Evolutionary conservation across 2,329 filamentous ascomycete species (phyloP), one percentile per base, ranked within the genome.

Genomic region (Cladophialophora psammophila): DNA sequence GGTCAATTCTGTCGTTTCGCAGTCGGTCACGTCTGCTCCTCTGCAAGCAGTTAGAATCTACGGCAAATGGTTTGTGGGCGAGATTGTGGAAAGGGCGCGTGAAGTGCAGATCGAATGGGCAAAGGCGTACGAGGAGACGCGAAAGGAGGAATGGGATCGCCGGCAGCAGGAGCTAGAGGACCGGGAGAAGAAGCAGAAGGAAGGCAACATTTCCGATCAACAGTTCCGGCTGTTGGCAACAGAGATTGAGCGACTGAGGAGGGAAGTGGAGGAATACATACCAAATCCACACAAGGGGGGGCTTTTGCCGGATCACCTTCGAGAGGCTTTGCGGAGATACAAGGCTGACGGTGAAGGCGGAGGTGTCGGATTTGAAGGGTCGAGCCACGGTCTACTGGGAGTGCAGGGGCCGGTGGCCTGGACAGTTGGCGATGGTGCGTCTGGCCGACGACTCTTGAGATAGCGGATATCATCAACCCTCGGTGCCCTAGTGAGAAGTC

Each of bases 1-100:
- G 68, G 87, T 88, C 68, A 91, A 91, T 72, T 87, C 89, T 75
- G 89, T 88, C 1, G 83, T 91, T 45, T 88, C 86, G 1, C 88
- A 91, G 75, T 89, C 86, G 55, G 88, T 91, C 5, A 88, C 88
- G 0, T 82, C 84, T 34, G 87, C 85, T 68, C 87, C 90, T 60
- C 85, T 90, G 45, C 87, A 86, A 13, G 86, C 86, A 5, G 87
- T 91, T 60, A 86, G 85, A 50, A 86, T 86, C 10, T 90, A 88
- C 74, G 86, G 86, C 20, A 91, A 91, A 76, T 84, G 88, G 69
- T 90, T 90, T 76, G 86, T 88, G 12, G 88, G 87, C 59, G 86
- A 89, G 71, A 82, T 91, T 64, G 84, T 90, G 63, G 88, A 91
- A 76, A 84, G 86, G 72, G 88, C 88, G 15, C 80, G 87, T 64